Base-by-base conservation (phyloP, 345 rosid species). In the Lepidium sativum region DNA sequence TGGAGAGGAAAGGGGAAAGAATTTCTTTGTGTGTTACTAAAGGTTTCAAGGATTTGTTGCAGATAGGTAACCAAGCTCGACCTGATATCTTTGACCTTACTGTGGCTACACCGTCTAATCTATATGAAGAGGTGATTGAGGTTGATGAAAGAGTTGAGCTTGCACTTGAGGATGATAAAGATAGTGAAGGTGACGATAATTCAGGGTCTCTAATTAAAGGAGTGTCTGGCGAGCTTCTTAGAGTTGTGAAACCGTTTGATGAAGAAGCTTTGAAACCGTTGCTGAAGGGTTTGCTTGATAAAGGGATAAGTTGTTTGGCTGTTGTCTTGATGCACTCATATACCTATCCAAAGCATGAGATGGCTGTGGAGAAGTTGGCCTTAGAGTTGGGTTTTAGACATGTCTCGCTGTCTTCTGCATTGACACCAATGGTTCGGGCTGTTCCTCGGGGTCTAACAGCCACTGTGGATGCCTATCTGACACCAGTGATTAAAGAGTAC, bases 381-480 rank as follows among this genome's bases (percentile, higher is more conserved):
- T 33, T 69, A 54, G 79, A 74, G 65, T 45, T 94, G 85, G 99
- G 99, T 40, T 94, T 94, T 69, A 84, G 78, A 64, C 96, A 94
- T 73, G 96, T 94, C 16, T 92, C 99, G 0, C 68, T 86, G 74
- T 94, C 99, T 37, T 90, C 99, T 10, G 87, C 96, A 34, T 75
- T 89, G 87, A 90, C 92, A 2, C 97, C 99, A 0, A 94, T 94
- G 97, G 92, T 94, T 55, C 86, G 99, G 23, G 97, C 92, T 56
- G 95, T 94, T 80, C 99, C 99, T 67, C 91, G 97, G 38, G 98
- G 99, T 59, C 70, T 94, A 50, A 94, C 97, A 4, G 96, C 99
- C 14, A 85, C 87, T 57, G 99, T 94, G 50, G 99, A 94, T 86
- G 97, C 99, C 5, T 87, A 94, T 73, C 71, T 94, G 52, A 89